Evolutionary conservation across 768 basidiomycete species (phyloP).

Genomic region (Auricularia heimuer): DNA sequence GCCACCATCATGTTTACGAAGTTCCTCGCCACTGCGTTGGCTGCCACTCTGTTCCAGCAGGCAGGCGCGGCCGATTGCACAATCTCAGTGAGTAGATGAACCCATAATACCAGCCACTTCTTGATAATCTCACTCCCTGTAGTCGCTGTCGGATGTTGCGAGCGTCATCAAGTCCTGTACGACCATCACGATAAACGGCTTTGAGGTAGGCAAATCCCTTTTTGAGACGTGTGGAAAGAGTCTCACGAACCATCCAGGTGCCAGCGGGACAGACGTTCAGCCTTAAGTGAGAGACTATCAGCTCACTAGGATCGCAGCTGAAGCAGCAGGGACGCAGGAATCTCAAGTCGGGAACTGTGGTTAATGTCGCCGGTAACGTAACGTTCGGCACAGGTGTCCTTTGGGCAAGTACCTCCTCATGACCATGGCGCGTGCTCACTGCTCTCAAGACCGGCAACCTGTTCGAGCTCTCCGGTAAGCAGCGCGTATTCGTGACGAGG

Average conservation of each 20-base stretch:
- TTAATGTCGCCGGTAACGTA: slow-evolving; percentile 54
- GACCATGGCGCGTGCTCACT: not conserved
- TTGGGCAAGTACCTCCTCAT: slow-evolving; percentile 16
- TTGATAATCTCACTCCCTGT: not conserved
- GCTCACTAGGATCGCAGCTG: not conserved
- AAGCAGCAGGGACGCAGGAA: slow-evolving; percentile 22
- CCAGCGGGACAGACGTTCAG: slow-evolving; percentile 40
- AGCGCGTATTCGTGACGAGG: not conserved
- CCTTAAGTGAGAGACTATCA: not conserved
- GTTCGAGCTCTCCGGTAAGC: not conserved
- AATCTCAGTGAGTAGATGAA: not conserved
- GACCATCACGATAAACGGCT: slow-evolving; percentile 45
- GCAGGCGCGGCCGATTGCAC: not conserved
- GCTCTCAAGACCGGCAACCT: slow-evolving; percentile 10
- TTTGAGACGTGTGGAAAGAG: not conserved
- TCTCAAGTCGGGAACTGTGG: slow-evolving; percentile 40
- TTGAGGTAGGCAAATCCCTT: slow-evolving; percentile 31
- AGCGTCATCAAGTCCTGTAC: slow-evolving; percentile 26
- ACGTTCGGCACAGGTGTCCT: slow-evolving; percentile 49
- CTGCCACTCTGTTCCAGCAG: not conserved
- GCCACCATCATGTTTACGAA: not conserved
- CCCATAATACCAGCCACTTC: too few species aligned
- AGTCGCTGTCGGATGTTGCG: not conserved
- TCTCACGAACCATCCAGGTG: slow-evolving; percentile 3
- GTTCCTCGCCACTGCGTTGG: not conserved